Evolutionary conservation across 345 rosid species (phyloP).

Genomic region (Cardiospermum halicacabum): DNA sequence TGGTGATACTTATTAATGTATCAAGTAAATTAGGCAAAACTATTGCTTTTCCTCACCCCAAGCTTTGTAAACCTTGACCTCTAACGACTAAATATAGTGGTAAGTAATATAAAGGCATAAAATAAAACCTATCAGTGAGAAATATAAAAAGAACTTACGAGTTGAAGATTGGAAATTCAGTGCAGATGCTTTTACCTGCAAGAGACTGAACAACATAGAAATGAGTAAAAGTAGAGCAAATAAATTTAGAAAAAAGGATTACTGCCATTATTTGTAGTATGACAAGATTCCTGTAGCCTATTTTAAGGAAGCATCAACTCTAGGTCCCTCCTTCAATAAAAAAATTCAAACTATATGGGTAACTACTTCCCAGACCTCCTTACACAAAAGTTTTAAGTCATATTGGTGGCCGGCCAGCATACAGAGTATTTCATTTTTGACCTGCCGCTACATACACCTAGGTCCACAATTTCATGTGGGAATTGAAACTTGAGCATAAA

Average conservation of each 20-base stretch:
- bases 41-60: background rate
- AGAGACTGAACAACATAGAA: constrained; percentile 45
- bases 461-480: background rate
- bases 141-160: constrained; percentile 51
- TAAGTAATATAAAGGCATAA: constrained; percentile 7
- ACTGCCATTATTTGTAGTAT: background rate
- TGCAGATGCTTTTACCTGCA: constrained; percentile 56
- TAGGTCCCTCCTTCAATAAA: background rate
- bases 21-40: background rate
- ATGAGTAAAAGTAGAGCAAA: constrained; percentile 16
- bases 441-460: background rate
- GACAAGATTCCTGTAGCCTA: background rate
- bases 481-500: background rate
- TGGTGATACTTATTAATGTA: background rate
- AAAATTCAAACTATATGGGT: background rate
- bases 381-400: background rate
- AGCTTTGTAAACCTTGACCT: background rate
- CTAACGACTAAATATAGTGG: background rate
- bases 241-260: background rate
- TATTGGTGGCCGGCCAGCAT: background rate
- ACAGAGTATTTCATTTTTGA: background rate
- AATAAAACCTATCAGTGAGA: constrained; percentile 10
- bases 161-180: constrained; percentile 61
- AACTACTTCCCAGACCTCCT: background rate
- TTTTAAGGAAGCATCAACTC: background rate